Percentiles rank a stretch among this genome's conserved stretches.
Evolutionary conservation across 1,284 basidiomycete species (phyloP).

Genomic region (Tilletia indica): DNA sequence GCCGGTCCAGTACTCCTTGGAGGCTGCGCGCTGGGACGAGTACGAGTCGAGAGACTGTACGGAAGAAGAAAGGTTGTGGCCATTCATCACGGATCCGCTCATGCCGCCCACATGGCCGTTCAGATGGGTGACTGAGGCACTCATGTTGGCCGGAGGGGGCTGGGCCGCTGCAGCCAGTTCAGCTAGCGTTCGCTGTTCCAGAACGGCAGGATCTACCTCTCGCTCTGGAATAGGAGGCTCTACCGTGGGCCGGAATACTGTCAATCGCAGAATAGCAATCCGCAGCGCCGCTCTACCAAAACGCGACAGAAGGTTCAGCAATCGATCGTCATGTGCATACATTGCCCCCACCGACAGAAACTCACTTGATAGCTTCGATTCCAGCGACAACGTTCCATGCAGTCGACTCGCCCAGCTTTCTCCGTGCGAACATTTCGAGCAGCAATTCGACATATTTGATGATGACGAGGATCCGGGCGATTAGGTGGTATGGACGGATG

Average conservation of each 20-base stretch:
- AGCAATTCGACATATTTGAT: conserved; percentile 55
- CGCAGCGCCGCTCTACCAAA: conserved; percentile 43
- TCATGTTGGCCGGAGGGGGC: background rate
- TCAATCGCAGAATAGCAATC: conserved; percentile 54
- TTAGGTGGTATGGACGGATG: conserved; percentile 48
- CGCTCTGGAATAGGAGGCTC: conserved; percentile 56
- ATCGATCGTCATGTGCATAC: background rate
- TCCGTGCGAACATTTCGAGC: conserved; percentile 56
- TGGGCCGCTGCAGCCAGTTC: conserved; percentile 26
- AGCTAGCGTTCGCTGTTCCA: conserved; percentile 39
- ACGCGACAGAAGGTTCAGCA: background rate
- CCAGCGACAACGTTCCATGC: conserved; percentile 57
- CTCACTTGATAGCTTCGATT: conserved; percentile 56
- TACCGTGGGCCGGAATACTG: conserved; percentile 51
- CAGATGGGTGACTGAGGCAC: background rate
- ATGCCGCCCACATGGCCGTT: conserved; percentile 2
- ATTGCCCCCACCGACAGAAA: background rate
- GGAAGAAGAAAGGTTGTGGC: conserved; percentile 8
- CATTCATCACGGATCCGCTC: conserved; percentile 14
- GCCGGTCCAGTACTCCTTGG: conserved; percentile 41
- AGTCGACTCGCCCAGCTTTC: conserved; percentile 42
- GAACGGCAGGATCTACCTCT: conserved; percentile 50
- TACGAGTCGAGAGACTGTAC: conserved; percentile 3
- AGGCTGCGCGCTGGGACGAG: too few species aligned
- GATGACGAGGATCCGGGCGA: conserved; percentile 51